Evolutionary conservation across 352 stramenopile genomes (phyloP).

Genomic region (Phytophthora lateralis): DNA sequence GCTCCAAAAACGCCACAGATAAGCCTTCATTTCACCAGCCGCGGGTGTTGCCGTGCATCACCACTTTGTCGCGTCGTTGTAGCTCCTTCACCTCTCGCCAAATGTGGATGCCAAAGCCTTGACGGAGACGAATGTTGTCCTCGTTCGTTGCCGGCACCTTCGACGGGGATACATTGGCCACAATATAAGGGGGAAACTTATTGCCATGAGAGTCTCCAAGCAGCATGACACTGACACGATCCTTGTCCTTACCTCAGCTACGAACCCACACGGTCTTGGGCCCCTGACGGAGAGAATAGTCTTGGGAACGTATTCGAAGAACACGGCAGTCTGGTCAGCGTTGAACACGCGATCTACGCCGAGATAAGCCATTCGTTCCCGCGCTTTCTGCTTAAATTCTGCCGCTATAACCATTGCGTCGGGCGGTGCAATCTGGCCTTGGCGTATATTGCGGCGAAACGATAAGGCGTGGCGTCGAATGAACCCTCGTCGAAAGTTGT

Average conservation of each 20-base stretch:
- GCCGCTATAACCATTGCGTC: background rate
- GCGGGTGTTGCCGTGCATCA: no score
- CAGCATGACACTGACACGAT: slow-evolving; percentile 26
- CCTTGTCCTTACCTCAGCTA: slow-evolving; percentile 27
- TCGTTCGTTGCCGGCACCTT: slow-evolving; percentile 17
- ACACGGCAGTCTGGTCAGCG: slow-evolving; percentile 33
- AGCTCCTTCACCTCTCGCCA: slow-evolving; percentile 25
- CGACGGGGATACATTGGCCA: slow-evolving; percentile 17
- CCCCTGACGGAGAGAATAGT: slow-evolving; percentile 24
- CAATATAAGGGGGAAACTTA: slow-evolving; percentile 22
- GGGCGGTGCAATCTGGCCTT: slow-evolving; percentile 1
- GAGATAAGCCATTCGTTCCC: background rate
- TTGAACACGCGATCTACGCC: slow-evolving; percentile 30
- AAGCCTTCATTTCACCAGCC: no score
- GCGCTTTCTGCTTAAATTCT: background rate
- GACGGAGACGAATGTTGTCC: slow-evolving; percentile 6
- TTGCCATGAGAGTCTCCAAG: slow-evolving; percentile 27
- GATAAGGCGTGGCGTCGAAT: background rate
- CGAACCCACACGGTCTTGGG: slow-evolving; percentile 32
- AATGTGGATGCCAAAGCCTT: slow-evolving; percentile 25
- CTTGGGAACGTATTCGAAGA: slow-evolving; percentile 39
- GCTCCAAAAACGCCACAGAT: no score
- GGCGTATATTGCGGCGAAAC: background rate
- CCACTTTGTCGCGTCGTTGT: slow-evolving; percentile 1
- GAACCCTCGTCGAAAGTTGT: slow-evolving; percentile 2